Evolutionary conservation across 352 stramenopile genomes (phyloP), one percentile per base, ranked within the genome.

Genomic region (Globisporangium ultimum): DNA sequence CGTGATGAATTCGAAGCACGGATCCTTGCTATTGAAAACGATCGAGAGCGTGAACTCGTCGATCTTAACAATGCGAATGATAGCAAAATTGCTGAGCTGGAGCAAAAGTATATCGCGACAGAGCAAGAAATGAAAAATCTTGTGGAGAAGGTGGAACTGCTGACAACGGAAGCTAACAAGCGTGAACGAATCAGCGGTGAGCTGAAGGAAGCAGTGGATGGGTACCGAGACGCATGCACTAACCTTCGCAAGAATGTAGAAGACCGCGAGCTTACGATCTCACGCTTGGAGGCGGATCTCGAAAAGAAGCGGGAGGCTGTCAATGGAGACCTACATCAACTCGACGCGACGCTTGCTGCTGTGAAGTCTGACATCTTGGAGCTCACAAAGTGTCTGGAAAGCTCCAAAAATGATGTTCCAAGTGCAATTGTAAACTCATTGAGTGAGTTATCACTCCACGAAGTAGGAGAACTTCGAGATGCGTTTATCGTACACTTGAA

Each of bases 251-350:
- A 49, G 17, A 24, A 47, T 2, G 36, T 61, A 6, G 42, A 61
- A 7, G 49, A 53, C 7, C 52, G 24, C 13, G 45, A 60, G 28
- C 3, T 12, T 15, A 46, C 56, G 53, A 54, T 67, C 36, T 40
- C 40, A 13, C 43, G 53, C 10, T 55, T 70, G 17, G 53, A 72
- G 49, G 48, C 40, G 54, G 58, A 60, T 24, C 32, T 75, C 9
- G 49, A 75, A 32, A 48, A 21, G 22, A 21, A 67, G 43, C 45
- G 53, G 0, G 58, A 59, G 21, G 64, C 38, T 21, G 45, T 46
- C n/a, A 57, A 65, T 8, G 45, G 62, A 18, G 36, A 56, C 14
- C 50, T 13, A 18, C n/a, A 13, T 7, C n/a, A 56, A 12, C 36
- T 63, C 6, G 48, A 63, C 15, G 3, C 38, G 12, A 18, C 49